phyloP scores from a whole-genome alignment of 805 yeast species.

The Nakazawaea ishiwadae region DNA sequence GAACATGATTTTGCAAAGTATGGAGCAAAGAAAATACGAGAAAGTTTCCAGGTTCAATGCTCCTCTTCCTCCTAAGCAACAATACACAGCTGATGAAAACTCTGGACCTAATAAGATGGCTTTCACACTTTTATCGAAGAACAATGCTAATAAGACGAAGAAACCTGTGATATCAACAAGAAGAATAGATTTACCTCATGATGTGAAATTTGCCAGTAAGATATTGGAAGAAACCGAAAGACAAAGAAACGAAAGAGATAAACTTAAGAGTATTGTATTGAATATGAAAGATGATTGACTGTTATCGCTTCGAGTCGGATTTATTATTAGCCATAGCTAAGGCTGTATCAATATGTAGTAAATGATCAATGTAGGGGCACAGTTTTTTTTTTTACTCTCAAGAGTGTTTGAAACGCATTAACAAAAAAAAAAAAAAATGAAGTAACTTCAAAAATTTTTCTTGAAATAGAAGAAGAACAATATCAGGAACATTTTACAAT shows the following conservation, averaged over 20 bases:
- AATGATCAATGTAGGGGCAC: too few species aligned
- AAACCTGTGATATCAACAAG: slow-evolving; percentile 34
- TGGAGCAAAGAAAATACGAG: slow-evolving; percentile 32
- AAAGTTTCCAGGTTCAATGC: slow-evolving; percentile 23
- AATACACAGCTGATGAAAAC: not conserved
- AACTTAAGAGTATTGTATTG: slow-evolving; percentile 51
- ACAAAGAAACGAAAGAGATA: slow-evolving; percentile 47
- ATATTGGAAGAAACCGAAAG: slow-evolving; percentile 46
- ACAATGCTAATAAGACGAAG: slow-evolving; percentile 31
- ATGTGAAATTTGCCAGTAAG: slow-evolving; percentile 49
- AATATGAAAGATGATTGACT: slow-evolving; percentile 24
- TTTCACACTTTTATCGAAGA: slow-evolving; percentile 52
- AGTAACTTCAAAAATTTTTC: not conserved
- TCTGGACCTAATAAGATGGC: slow-evolving; percentile 21
- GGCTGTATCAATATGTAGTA: too few species aligned
- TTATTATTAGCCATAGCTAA: too few species aligned
- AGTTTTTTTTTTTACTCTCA: too few species aligned
- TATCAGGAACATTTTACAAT: too few species aligned
- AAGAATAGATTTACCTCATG: slow-evolving; percentile 43
- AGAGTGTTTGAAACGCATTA: not conserved
- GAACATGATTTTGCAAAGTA: slow-evolving; percentile 45
- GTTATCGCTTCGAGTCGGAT: too few species aligned
- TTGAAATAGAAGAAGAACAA: too few species aligned
- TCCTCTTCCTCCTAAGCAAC: slow-evolving; percentile 17
- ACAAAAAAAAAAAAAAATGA: not conserved